Percentiles rank a stretch among this genome's conserved stretches.
phyloP scores from a whole-genome alignment of 352 stramenopile genomes.

The Pythium monospermum region DNA sequence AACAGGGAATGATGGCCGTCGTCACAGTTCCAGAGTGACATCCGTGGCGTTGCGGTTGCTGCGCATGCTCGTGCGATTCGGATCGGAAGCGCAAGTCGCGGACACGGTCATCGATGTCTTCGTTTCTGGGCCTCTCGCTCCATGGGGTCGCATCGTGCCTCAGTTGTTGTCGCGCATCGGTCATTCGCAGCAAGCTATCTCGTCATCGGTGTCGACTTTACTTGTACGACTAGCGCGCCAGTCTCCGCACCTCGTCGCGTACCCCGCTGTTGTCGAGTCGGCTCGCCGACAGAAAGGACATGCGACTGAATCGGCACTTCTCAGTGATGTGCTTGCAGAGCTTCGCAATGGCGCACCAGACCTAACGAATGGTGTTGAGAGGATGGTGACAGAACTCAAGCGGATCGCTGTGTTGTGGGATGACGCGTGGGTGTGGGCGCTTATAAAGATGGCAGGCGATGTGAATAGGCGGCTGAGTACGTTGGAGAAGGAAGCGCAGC shows the following conservation, averaged over 20 bases:
- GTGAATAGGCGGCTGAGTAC: conserved; percentile 60
- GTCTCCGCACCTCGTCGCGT: conserved; percentile 65
- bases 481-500: conserved; percentile 66
- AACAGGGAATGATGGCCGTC: background rate
- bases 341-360: conserved; percentile 32
- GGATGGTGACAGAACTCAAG: conserved; percentile 68
- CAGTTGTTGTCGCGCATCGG: conserved; percentile 64
- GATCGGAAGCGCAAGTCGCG: conserved; percentile 37
- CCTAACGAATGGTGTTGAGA: conserved; percentile 47
- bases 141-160: conserved; percentile 65
- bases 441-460: conserved; percentile 73
- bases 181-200: conserved; percentile 49
- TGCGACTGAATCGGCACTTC: conserved; percentile 9
- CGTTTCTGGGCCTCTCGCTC: conserved; percentile 35
- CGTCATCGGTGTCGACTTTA: conserved; percentile 45
- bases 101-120: conserved; percentile 42
- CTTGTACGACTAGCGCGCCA: conserved; percentile 59
- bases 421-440: conserved; percentile 64
- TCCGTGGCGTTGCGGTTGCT: conserved; percentile 61
- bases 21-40: conserved; percentile 25
- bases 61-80: conserved; percentile 57
- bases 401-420: conserved; percentile 83
- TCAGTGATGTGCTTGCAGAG: conserved; percentile 39
- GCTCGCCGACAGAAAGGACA: conserved; percentile 7
- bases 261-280: conserved; percentile 66